Evolutionary conservation across 345 rosid genomes (phyloP).

Genomic region (Euphorbia pulcherrima): DNA sequence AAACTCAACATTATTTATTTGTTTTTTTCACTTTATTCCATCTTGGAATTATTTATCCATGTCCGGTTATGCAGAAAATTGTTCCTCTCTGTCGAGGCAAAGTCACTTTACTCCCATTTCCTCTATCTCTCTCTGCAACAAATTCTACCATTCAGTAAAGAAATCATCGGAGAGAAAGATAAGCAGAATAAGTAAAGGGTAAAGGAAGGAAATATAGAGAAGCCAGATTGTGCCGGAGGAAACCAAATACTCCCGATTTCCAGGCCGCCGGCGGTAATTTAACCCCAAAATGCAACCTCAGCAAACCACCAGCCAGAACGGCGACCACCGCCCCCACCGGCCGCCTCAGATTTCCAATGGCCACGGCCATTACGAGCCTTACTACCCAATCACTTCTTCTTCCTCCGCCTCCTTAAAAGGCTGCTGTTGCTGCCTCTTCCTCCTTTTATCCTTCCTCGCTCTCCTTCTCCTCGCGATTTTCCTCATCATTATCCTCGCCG

Average conservation of each 20-base stretch:
- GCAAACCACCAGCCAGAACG: neutral
- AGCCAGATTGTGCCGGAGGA: too few relatives aligned
- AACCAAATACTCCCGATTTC: neutral
- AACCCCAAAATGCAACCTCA: neutral
- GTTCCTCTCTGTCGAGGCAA: slow-evolving; percentile 7
- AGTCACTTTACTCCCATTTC: neutral
- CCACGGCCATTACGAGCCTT: slow-evolving; percentile 11
- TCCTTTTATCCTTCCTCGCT: slow-evolving; percentile 75
- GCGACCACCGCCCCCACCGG: slow-evolving; percentile 2
- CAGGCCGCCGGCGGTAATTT: neutral
- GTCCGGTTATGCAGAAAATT: too few relatives aligned
- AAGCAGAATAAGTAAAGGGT: neutral
- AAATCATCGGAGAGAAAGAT: neutral
- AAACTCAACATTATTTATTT: too few relatives aligned
- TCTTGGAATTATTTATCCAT: too few relatives aligned
- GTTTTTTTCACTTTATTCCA: too few relatives aligned
- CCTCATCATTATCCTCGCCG: slow-evolving; percentile 73
- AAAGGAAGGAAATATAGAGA: neutral
- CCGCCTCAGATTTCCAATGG: neutral
- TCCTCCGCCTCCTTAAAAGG: slow-evolving; percentile 78
- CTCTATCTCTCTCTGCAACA: neutral
- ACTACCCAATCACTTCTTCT: slow-evolving; percentile 8
- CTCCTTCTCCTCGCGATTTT: slow-evolving; percentile 67
- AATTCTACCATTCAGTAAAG: neutral
- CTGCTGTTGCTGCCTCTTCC: slow-evolving; percentile 96